phyloP scores from a whole-genome alignment of 1,284 basidiomycete species.

The Irpex sp. region DNA sequence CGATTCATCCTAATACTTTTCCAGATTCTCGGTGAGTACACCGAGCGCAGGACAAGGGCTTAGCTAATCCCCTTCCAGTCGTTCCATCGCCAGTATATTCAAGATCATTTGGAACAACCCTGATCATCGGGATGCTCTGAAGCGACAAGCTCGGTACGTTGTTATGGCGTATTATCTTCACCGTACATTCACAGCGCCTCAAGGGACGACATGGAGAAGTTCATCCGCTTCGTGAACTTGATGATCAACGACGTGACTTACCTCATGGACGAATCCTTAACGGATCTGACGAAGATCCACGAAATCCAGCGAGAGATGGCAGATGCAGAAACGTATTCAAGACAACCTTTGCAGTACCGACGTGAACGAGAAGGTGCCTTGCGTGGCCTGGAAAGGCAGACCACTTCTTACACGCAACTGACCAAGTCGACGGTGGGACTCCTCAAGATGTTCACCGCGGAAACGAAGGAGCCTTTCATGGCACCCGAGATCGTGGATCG shows the following conservation, averaged over 20 bases:
- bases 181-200: constrained; percentile 4
- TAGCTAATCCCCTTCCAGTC: constrained; percentile 35
- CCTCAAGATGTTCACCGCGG: constrained; percentile 89
- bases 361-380: constrained; percentile 84
- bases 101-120: constrained; percentile 90
- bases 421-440: constrained; percentile 87
- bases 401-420: constrained; percentile 83
- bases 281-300: constrained; percentile 86
- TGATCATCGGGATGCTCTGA: constrained; percentile 80
- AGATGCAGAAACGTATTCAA: constrained; percentile 65
- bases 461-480: constrained; percentile 92
- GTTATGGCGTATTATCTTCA: not conserved
- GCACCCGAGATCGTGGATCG: constrained; percentile 95
- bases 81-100: constrained; percentile 83
- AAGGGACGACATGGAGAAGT: constrained; percentile 80
- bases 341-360: constrained; percentile 66
- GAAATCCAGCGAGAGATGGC: constrained; percentile 85
- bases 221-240: constrained; percentile 94
- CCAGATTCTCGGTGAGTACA: constrained; percentile 52
- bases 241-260: constrained; percentile 99
- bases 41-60: not conserved
- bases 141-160: constrained; percentile 70
- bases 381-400: constrained; percentile 77
- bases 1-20: constrained; percentile 1
- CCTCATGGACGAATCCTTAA: constrained; percentile 94